Percentiles rank a stretch among this genome's conserved stretches.
Conservation (phyloP, 176 grass and related monocot genomes). For the Dendrocalamus sinicus region DNA sequence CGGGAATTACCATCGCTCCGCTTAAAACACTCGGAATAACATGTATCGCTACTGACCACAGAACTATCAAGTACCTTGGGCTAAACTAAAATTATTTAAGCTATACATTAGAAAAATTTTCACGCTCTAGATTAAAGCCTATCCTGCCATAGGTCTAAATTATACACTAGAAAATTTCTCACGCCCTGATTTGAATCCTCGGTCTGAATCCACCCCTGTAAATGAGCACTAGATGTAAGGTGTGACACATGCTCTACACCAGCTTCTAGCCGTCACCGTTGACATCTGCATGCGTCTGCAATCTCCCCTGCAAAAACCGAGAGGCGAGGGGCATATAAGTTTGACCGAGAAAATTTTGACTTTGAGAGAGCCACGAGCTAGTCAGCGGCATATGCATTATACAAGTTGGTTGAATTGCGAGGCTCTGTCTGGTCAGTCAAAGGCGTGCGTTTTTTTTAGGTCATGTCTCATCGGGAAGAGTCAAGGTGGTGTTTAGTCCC, state of each 20-base stretch:
- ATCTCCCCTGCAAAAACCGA: neutral
- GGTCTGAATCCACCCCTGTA: too few species aligned
- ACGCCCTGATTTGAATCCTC: too few species aligned
- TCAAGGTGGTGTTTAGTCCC: neutral
- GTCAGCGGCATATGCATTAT: neutral
- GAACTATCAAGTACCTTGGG: too few species aligned
- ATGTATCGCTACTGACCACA: too few species aligned
- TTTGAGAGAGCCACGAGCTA: neutral
- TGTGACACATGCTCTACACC: neutral
- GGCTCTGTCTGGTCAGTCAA: neutral
- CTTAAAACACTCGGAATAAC: too few species aligned
- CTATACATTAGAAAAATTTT: too few species aligned
- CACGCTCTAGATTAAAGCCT: too few species aligned
- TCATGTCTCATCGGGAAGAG: neutral
- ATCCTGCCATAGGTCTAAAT: too few species aligned
- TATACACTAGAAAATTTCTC: too few species aligned
- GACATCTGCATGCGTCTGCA: neutral
- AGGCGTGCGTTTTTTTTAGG: neutral
- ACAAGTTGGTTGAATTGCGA: neutral
- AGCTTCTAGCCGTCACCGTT: neutral
- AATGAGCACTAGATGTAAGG: neutral
- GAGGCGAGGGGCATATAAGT: neutral
- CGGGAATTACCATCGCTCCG: too few species aligned
- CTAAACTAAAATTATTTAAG: too few species aligned
- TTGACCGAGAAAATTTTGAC: conserved; percentile 29